Evolutionary conservation across 2,329 filamentous ascomycete species (phyloP).

Genomic region (Fusarium palustre): DNA sequence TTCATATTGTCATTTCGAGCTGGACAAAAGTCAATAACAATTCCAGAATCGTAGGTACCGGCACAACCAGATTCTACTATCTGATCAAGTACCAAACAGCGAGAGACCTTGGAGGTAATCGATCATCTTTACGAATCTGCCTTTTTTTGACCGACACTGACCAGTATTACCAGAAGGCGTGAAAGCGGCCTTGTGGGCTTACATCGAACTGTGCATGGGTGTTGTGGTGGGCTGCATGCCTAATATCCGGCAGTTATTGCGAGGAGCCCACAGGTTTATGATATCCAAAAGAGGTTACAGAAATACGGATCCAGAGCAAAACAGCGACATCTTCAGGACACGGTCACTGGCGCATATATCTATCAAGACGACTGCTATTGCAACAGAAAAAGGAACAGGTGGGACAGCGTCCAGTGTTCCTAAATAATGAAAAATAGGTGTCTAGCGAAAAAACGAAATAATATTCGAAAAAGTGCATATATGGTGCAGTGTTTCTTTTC

Average conservation of each 20-base stretch:
- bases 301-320: background rate
- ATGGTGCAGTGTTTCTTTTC: no score
- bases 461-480: no score
- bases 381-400: background rate
- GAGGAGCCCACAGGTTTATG: rapidly evolving
- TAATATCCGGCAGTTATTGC: background rate
- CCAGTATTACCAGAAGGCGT: no score
- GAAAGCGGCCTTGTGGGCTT: background rate
- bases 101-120: background rate
- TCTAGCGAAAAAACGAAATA: background rate
- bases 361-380: background rate
- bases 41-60: background rate
- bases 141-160: background rate
- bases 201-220: background rate
- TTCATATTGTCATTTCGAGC: rapidly evolving
- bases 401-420: background rate
- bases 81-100: background rate
- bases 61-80: background rate
- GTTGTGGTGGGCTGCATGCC: background rate
- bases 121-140: rapidly evolving
- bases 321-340: background rate
- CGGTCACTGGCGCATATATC: background rate
- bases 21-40: background rate
- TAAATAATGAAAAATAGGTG: background rate
- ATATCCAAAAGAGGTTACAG: rapidly evolving